Conservation (phyloP, 352 stramenopile species). For the Achlya hypogyna region DNA sequence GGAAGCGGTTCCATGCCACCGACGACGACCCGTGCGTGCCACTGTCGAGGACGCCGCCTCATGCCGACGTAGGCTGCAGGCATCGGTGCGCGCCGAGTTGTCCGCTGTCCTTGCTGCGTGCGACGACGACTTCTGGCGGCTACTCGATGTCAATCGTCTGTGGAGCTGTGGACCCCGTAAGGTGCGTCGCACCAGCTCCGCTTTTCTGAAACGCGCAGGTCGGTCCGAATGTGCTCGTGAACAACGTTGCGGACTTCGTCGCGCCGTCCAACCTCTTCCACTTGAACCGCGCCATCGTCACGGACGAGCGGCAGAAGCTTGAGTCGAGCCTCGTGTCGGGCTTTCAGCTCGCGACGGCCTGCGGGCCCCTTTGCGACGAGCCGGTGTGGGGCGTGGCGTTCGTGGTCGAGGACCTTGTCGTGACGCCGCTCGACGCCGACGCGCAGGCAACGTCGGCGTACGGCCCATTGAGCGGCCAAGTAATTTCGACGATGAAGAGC, state of each 20-base stretch:
- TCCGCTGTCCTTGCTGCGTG: constrained; percentile 36
- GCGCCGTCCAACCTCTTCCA: constrained; percentile 10
- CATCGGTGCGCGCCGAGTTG: constrained; percentile 31
- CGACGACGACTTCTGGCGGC: constrained; percentile 42
- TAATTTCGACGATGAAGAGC: constrained; percentile 69
- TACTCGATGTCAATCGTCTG: constrained; percentile 40
- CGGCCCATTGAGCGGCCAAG: constrained; percentile 63
- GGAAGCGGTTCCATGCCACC: constrained; percentile 31
- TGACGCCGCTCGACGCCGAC: constrained; percentile 21
- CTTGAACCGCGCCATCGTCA: constrained; percentile 22
- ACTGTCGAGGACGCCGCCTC: constrained; percentile 11
- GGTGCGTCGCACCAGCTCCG: background rate
- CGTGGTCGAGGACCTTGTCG: constrained; percentile 68
- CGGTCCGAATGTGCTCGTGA: constrained; percentile 69
- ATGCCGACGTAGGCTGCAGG: constrained; percentile 19
- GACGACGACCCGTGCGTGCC: too few species aligned
- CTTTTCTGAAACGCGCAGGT: constrained; percentile 17
- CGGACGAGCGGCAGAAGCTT: constrained; percentile 29
- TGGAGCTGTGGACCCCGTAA: constrained; percentile 71
- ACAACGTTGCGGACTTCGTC: constrained; percentile 46
- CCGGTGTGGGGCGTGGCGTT: constrained; percentile 86
- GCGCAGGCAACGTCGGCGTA: constrained; percentile 28
- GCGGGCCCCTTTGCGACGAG: constrained; percentile 85
- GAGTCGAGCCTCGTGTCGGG: constrained; percentile 76
- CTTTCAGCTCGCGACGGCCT: constrained; percentile 68